These are phyloP conservation scores for Schizochytrium sp. DNA, from an alignment of 108 stramenopile genomes.

Conservation along the genomic window DNA sequence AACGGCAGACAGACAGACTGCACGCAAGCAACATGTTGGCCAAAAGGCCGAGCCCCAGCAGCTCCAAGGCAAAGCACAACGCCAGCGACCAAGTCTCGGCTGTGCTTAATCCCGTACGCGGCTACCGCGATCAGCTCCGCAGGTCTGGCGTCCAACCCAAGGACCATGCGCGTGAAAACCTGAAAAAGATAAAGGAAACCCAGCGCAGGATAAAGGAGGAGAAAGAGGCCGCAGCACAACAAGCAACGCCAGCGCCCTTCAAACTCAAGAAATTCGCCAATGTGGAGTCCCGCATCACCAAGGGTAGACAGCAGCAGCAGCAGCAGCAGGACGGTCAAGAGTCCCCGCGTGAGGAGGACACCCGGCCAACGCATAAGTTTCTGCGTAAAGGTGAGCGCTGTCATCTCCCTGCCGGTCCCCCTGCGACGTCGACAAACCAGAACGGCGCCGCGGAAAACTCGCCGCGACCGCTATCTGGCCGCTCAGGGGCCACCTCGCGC, in stretches of 20 bases:
- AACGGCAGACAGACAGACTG: not conserved
- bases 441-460: not conserved
- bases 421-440: not conserved
- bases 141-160: not conserved
- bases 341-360: not conserved
- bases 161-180: not conserved
- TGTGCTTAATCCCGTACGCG: not conserved
- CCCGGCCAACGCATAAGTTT: not conserved
- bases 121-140: not conserved
- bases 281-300: not conserved
- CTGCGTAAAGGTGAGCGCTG: not conserved
- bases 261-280: conserved; percentile 1
- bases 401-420: not conserved
- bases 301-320: not conserved
- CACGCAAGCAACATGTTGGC: not conserved
- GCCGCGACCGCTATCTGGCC: not conserved
- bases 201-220: not conserved
- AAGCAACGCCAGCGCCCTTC: not conserved
- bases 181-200: not conserved
- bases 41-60: too few species aligned
- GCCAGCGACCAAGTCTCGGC: not conserved
- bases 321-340: too few species aligned
- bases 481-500: not conserved
- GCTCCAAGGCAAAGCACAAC: not conserved
- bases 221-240: not conserved